These are phyloP conservation scores for Saccharomyces hybrid DNA, from an alignment of 1,139 yeast species.

Conservation along the genomic window DNA sequence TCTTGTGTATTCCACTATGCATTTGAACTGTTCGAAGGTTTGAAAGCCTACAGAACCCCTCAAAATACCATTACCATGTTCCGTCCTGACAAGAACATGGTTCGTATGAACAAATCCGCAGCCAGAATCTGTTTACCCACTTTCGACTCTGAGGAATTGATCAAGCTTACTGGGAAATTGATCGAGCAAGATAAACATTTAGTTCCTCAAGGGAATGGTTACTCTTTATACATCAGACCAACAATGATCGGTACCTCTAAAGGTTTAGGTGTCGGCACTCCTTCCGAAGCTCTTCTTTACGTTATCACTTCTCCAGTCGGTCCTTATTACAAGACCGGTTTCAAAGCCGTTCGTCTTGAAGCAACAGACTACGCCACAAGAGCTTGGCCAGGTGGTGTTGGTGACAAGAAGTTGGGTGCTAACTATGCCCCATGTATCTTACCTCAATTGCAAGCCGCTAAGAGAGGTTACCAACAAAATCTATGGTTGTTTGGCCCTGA, in stretches of 20 bases:
- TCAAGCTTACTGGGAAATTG: constrained; percentile 64
- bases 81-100: constrained; percentile 87
- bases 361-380: constrained; percentile 91
- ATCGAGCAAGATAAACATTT: constrained; percentile 63
- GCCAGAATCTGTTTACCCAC: constrained; percentile 78
- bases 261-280: constrained; percentile 74
- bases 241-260: constrained; percentile 87
- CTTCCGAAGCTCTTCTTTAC: constrained; percentile 68
- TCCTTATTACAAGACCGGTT: constrained; percentile 79
- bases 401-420: constrained; percentile 91
- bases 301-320: constrained; percentile 93
- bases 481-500: constrained; percentile 92
- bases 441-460: constrained; percentile 82
- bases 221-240: constrained; percentile 86
- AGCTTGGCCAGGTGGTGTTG: constrained; percentile 99
- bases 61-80: constrained; percentile 68
- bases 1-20: constrained; percentile 87
- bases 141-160: constrained; percentile 68
- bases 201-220: constrained; percentile 77
- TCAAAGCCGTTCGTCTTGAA: constrained; percentile 85
- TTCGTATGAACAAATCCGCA: constrained; percentile 79
- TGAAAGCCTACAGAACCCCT: constrained; percentile 78
- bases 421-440: constrained; percentile 90
- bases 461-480: constrained; percentile 85
- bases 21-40: constrained; percentile 88